Evolutionary conservation across 1,284 basidiomycete genomes (phyloP), one percentile per base, ranked within the genome.

Genomic region (Fomes fomentarius): DNA sequence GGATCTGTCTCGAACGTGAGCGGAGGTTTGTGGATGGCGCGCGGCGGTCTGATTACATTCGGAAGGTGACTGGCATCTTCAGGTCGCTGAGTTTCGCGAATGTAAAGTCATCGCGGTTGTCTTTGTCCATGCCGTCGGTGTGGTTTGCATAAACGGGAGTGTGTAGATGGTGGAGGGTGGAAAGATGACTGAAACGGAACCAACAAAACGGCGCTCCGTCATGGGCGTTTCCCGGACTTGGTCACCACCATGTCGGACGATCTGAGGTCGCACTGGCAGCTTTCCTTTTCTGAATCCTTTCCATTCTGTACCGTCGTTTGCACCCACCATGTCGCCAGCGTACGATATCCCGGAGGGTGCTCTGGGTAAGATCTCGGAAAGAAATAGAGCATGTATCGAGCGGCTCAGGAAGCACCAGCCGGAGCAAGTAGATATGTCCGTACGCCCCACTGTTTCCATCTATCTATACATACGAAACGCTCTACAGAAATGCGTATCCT

Each of bases 71-170:
- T 4, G 89, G 91, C 9, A 93, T 72, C 66, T 91, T 93, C 54
- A 98, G 80, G 69, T 96, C 92, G 54, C 87, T 89, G 35, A 94
- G 82, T 68, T 88, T 87, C 14, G 93, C 94, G 67, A 96, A 96
- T 4, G 93, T 94, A 66, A 96, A 91, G 69, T 96, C 93, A 60
- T 88, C 85, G 52, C 85, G 77, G 62, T 82, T 86, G 66, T 89
- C 88, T 66, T 87, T 89, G 71, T 89, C 87, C 87, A 91, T 90
- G 44, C 22, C 47, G 34, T 22, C 25, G 12, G 33, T 1, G 4
- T 15, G 22, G 11, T 25, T 12, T 12, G 6, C 28, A 30, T 30
- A 12, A 7, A 30, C 28, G 28, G 28, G 7, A 12, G 28, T 12
- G 28, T 12, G 28, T 30, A 30, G 12, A 30, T 12, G 28, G 28